phyloP scores from a whole-genome alignment of 139 green algal species.

The Pleodorina starrii region DNA sequence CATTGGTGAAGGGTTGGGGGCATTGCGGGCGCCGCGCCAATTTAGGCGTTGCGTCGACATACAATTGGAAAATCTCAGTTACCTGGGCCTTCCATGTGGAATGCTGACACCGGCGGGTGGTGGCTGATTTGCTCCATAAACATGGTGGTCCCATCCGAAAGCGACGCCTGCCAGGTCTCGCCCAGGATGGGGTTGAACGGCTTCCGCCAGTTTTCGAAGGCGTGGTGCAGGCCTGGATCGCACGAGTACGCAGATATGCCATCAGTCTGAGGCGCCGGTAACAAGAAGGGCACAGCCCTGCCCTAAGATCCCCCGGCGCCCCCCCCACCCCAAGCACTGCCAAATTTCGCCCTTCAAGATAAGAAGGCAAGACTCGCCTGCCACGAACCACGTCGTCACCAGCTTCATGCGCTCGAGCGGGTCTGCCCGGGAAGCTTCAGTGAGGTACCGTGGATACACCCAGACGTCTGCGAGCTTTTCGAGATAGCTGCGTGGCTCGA shows the following conservation, averaged over 20 bases:
- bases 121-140: conserved; percentile 90
- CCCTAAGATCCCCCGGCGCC: no score
- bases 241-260: no score
- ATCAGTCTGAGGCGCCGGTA: no score
- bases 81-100: conserved; percentile 83
- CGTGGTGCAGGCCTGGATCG: conserved; percentile 66
- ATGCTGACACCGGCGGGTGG: conserved; percentile 85
- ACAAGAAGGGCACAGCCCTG: no score
- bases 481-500: conserved; percentile 89
- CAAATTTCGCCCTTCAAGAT: no score
- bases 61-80: not conserved
- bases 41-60: not conserved
- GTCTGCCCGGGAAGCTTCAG: conserved; percentile 64
- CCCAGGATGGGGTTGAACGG: conserved; percentile 94
- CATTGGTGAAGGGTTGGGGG: not conserved
- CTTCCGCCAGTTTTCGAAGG: conserved; percentile 82
- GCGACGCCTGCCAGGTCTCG: conserved; percentile 84
- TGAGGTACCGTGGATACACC: conserved; percentile 71
- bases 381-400: conserved; percentile 82
- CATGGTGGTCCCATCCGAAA: conserved; percentile 74
- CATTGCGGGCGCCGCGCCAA: not conserved
- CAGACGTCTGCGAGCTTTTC: conserved; percentile 90
- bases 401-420: conserved; percentile 82
- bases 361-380: conserved; percentile 63
- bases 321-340: no score